Conservation (phyloP, 495 filamentous ascomycete species). For the Amphirosellinia nigrospora region DNA sequence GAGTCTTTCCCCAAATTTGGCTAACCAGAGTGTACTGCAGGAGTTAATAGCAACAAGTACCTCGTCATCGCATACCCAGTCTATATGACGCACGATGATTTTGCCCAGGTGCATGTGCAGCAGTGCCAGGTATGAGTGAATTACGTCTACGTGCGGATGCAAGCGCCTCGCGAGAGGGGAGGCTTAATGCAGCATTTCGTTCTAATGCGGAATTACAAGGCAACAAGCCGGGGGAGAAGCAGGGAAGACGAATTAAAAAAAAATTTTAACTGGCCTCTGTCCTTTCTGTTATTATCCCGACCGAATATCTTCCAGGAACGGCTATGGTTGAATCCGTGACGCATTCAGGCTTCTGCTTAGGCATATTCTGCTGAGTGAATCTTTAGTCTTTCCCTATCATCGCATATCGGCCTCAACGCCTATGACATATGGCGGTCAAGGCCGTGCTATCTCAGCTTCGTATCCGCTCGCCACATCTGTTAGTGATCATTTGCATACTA, state of each 20-base stretch:
- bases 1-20: conserved; percentile 12
- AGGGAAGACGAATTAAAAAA: not conserved
- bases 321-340: not conserved
- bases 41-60: not conserved
- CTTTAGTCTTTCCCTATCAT: not conserved
- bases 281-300: conserved; percentile 5
- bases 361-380: conserved; percentile 6
- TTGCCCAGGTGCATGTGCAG: conserved; percentile 27
- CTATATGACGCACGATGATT: conserved; percentile 27
- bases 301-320: not conserved
- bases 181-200: not conserved
- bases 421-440: conserved; percentile 20
- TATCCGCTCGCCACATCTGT: conserved; percentile 4
- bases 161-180: conserved; percentile 10
- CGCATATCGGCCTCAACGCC: conserved; percentile 1
- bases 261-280: not conserved
- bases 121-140: conserved; percentile 15
- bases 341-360: conserved; percentile 9
- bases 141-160: conserved; percentile 24
- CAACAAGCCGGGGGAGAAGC: not conserved
- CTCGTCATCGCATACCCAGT: not conserved
- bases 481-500: not conserved
- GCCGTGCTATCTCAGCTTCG: not conserved
- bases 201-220: conserved; percentile 5
- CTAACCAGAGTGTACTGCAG: not conserved